Evolutionary conservation across 2,329 filamentous ascomycete species (phyloP).

Genomic region (Ophiocordyceps unilateralis): DNA sequence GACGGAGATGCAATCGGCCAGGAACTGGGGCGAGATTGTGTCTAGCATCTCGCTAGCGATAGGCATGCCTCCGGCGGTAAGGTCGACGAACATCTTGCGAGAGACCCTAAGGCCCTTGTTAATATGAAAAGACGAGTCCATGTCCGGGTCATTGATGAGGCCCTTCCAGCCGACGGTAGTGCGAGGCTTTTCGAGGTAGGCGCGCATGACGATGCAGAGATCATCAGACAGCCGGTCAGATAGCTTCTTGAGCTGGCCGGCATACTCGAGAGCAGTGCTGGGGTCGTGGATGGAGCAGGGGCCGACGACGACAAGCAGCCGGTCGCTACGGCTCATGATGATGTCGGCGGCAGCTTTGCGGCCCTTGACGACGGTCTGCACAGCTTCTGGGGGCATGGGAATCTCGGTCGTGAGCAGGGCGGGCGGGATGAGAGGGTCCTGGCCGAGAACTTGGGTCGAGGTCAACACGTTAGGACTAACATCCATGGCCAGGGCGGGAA

Average conservation of each 20-base stretch:
- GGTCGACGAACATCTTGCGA: conserved; percentile 82
- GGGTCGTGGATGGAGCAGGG: conserved; percentile 98
- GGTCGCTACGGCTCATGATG: conserved; percentile 64
- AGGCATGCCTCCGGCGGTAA: conserved; percentile 76
- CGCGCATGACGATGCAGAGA: conserved; percentile 88
- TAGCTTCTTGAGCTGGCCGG: conserved; percentile 56
- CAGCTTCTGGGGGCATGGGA: conserved; percentile 45
- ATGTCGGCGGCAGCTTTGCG: conserved; percentile 54
- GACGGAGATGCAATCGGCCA: conserved; percentile 87
- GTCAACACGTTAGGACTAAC: neutral
- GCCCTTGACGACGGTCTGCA: conserved; percentile 54
- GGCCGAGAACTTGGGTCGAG: conserved; percentile 54
- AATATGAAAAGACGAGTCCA: conserved; percentile 94
- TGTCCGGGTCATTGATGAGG: conserved; percentile 96
- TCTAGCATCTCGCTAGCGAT: conserved; percentile 98
- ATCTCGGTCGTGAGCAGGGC: conserved; percentile 77
- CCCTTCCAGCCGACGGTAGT: conserved; percentile 99
- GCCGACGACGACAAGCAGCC: conserved; percentile 83
- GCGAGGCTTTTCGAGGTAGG: conserved; percentile 96
- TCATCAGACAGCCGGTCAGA: conserved; percentile 68
- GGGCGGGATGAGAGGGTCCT: conserved; percentile 84
- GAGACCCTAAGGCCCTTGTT: conserved; percentile 93
- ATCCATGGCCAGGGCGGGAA: no score
- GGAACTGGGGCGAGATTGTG: conserved; percentile 95
- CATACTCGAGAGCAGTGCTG: conserved; percentile 74